Evolutionary conservation across 2,329 filamentous ascomycete genomes (phyloP), one percentile per base, ranked within the genome.

Genomic region (Dactylellina haptotyla): DNA sequence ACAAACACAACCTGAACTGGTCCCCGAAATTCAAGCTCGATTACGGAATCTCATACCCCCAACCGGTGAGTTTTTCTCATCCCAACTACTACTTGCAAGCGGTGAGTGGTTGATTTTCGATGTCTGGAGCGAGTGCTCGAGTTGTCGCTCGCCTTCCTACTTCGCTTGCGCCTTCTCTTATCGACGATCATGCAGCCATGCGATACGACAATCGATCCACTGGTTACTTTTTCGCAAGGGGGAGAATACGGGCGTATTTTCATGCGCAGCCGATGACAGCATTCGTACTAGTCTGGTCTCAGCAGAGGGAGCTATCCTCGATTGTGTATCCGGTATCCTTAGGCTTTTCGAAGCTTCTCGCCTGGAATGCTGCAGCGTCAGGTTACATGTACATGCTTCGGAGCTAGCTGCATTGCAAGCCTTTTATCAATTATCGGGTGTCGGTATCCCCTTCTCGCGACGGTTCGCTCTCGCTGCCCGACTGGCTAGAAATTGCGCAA

Each of bases 81-180:
- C 34, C 30, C 45, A 50, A 50, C 48, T 61, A 43, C 57, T 61
- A 25, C 30, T 61, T 70, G 65, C 41, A 53, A 54, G 48, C 53
- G 41, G 56, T 56, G 48, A 61, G 37, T 50, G 50, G 41, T 51
- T 50, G 63, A 50, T 20, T 28, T 70, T 37, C 25, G 65, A 57
- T 56, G 56, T 62, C 48, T 32, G 30, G 41, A 57, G 30, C 23
- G 53, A 30, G 66, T 45, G 32, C 45, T n/a, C n/a, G n/a, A n/a
- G n/a, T n/a, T n/a, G n/a, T n/a, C n/a, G 58, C 46, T 56, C 58
- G 66, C 66, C 66, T 71, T 71, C 66, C 65, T 37, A 53, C 50
- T 63, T 71, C 66, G 66, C 66, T 63, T 71, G 66, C 54, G 59
- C 66, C 57, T 71, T 50, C 66, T 63, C 66, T 71, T 71, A 71